Evolutionary conservation across 768 basidiomycete genomes (phyloP).

Genomic region (Leucogyrophana mollusca): DNA sequence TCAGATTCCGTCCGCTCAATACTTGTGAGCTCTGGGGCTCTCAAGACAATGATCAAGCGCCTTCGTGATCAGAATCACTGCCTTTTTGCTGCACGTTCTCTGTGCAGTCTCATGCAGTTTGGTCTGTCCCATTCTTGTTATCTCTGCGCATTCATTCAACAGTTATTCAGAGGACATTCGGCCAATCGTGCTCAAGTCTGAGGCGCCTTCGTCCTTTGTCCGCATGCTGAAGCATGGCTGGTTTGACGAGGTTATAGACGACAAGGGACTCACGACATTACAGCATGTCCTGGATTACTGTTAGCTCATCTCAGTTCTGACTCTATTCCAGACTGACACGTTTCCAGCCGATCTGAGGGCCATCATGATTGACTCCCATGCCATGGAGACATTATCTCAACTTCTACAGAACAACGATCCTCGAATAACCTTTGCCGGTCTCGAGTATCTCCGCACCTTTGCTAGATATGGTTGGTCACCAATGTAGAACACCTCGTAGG

Average conservation of each 20-base stretch:
- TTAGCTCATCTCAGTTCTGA: slow-evolving; percentile 5
- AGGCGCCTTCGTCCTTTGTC: slow-evolving; percentile 9
- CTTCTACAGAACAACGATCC: slow-evolving; percentile 13
- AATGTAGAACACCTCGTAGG: not conserved
- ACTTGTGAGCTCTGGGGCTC: slow-evolving; percentile 13
- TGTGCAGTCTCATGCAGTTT: slow-evolving; percentile 15
- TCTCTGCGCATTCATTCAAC: not conserved
- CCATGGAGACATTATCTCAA: slow-evolving; percentile 9
- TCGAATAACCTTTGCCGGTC: slow-evolving; percentile 12
- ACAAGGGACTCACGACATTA: slow-evolving; percentile 22
- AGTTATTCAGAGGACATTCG: slow-evolving; percentile 14
- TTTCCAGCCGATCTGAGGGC: slow-evolving; percentile 11
- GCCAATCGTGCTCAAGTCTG: slow-evolving; percentile 4
- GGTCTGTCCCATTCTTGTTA: slow-evolving; percentile 10
- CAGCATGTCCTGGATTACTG: slow-evolving; percentile 17
- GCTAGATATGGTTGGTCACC: slow-evolving; percentile 14
- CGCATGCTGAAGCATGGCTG: slow-evolving; percentile 23
- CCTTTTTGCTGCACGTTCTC: slow-evolving; percentile 16
- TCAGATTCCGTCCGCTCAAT: slow-evolving; percentile 9
- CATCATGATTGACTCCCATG: slow-evolving; percentile 11
- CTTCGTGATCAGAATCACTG: slow-evolving; percentile 15
- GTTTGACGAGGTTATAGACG: slow-evolving; percentile 26
- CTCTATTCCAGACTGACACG: slow-evolving; percentile 1
- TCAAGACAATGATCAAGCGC: slow-evolving; percentile 14
- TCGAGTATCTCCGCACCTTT: slow-evolving; percentile 22